phyloP scores from a whole-genome alignment of 495 filamentous ascomycete genomes.

The Astrothelium macrocarpum region DNA sequence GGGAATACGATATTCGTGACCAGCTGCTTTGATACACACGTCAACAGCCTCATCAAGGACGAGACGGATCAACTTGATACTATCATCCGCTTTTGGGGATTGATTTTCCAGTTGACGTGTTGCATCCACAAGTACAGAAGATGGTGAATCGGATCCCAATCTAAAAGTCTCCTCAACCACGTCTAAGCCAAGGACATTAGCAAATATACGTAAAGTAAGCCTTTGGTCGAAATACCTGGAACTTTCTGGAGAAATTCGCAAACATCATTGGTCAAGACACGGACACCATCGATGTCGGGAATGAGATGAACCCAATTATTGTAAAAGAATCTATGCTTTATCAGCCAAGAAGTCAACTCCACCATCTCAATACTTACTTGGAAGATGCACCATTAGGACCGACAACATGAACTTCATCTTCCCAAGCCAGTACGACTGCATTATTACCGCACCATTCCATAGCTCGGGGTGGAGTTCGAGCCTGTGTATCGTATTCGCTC shows the following conservation, averaged over 20 bases:
- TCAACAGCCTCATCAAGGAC: constrained; percentile 87
- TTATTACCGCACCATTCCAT: constrained; percentile 96
- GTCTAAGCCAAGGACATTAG: constrained; percentile 34
- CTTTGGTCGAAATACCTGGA: constrained; percentile 39
- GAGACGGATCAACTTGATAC: constrained; percentile 83
- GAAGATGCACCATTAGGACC: constrained; percentile 71
- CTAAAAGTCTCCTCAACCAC: constrained; percentile 82
- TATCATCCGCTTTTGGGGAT: constrained; percentile 93
- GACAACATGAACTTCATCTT: constrained; percentile 94
- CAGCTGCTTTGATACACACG: constrained; percentile 81
- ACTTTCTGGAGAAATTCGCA: constrained; percentile 96
- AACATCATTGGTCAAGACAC: constrained; percentile 78
- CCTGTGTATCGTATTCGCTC: constrained; percentile 83
- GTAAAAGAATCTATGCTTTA: constrained; percentile 62
- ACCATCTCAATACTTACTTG: constrained; percentile 35
- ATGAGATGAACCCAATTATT: constrained; percentile 84
- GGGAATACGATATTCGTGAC: constrained; percentile 76
- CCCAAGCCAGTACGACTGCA: constrained; percentile 89
- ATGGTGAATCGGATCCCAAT: constrained; percentile 74
- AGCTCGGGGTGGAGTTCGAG: constrained; percentile 74
- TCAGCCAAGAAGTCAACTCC: background rate
- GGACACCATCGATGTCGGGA: constrained; percentile 79
- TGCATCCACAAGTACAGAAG: constrained; percentile 85
- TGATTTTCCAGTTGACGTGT: constrained; percentile 84
- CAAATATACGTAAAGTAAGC: constrained; percentile 3